Conservation (phyloP, 2,329 filamentous ascomycete genomes). For the Trichoderma sp. region DNA sequence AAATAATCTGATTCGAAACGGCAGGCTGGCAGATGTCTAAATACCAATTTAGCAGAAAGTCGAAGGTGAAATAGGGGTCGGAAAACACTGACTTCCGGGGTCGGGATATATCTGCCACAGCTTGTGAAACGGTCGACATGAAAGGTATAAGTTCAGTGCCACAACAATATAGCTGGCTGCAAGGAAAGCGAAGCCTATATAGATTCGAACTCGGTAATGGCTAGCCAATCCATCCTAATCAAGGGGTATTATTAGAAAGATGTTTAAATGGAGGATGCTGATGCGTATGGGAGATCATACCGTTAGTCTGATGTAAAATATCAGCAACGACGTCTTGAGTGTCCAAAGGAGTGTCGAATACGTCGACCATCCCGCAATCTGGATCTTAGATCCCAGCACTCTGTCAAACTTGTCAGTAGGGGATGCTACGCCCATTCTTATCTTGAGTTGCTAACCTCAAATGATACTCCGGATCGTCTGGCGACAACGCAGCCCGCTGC, state of each 20-base stretch:
- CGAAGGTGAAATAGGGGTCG: background rate
- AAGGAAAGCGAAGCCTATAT: conserved; percentile 49
- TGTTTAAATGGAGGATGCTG: background rate
- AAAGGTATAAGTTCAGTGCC: conserved; percentile 48
- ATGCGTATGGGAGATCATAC: background rate
- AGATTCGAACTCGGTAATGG: conserved; percentile 43
- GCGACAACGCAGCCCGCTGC: conserved; percentile 44
- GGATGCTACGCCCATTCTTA: background rate
- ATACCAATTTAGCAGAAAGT: background rate
- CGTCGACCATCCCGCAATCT: conserved; percentile 53
- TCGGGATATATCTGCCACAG: conserved; percentile 60
- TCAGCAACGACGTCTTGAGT: conserved; percentile 54
- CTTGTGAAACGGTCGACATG: conserved; percentile 50
- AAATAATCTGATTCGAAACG: conserved; percentile 49
- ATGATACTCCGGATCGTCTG: conserved; percentile 44
- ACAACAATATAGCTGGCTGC: conserved; percentile 47
- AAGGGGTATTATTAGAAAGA: background rate
- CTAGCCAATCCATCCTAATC: conserved; percentile 8
- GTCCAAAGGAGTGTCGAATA: conserved; percentile 54
- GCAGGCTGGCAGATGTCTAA: conserved; percentile 47
- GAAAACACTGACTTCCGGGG: conserved; percentile 46
- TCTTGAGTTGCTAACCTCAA: conserved; percentile 29
- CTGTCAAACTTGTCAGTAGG: conserved; percentile 28
- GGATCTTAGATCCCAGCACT: conserved; percentile 54
- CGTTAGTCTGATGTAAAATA: conserved; percentile 55